Evolutionary conservation across 805 yeast species (phyloP), one percentile per base, ranked within the genome.

Genomic region (Tetrapisispora pingtungensis): DNA sequence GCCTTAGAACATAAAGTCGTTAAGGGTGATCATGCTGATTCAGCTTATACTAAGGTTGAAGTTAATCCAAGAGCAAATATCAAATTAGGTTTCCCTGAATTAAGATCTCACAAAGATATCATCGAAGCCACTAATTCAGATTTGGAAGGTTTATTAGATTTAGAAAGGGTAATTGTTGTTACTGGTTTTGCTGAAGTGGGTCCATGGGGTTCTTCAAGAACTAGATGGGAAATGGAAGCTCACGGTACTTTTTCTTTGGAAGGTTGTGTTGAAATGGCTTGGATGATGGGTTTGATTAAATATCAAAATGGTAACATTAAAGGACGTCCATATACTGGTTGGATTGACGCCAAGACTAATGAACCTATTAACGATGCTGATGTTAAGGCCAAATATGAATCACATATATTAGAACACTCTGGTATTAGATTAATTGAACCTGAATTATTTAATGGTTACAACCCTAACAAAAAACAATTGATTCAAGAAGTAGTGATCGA

Each of bases 211-310:
- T 88, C 89, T 66, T 71, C 98, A 33, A 84, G 97, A 77, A 93
- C 98, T 46, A 80, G 98, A 75, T 93, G 98, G 98, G 97, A 93
- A 70, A 93, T 93, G 95, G 98, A 93, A 72, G 86, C 97, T 38
- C 55, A 66, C 49, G 98, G 98, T 59, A 87, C 84, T 62, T 93
- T 93, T 70, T 89, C 97, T 10, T 72, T 93, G 57, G 98, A 93
- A 70, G 98, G 98, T 61, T 84, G 96, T 62, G 83, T 93, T 62
- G 98, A 93, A 72, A 89, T 93, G 95, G 97, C 99, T 41, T 93
- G 97, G 97, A 89, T 93, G 57, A 93, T 93, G 97, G 97, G 97
- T 55, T 77, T 84, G 63, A 89, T 93, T 71, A 87, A 86, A 70
- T 93, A 93, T 72, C 93, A 85, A 72, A 85, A 86, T 55, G 97